These are phyloP conservation scores for Exsudoporus frostii DNA, from an alignment of 768 basidiomycete species.

Conservation along the genomic window DNA sequence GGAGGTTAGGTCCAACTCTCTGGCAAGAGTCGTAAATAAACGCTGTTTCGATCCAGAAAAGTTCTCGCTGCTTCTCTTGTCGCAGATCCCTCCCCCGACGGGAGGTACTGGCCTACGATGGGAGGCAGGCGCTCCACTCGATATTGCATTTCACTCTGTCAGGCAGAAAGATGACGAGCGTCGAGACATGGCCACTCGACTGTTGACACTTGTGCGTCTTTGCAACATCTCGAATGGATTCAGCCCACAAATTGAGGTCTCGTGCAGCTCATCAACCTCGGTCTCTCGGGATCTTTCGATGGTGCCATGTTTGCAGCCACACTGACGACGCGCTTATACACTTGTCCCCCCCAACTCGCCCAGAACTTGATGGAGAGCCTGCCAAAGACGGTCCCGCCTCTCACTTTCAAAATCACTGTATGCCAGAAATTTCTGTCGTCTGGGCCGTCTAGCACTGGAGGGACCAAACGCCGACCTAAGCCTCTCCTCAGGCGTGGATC, in stretches of 20 bases:
- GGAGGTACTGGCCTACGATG: constrained; percentile 47
- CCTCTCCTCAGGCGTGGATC: constrained; percentile 31
- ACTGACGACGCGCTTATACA: constrained; percentile 35
- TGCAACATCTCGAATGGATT: neutral
- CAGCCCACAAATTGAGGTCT: neutral
- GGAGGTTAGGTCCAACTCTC: constrained; percentile 19
- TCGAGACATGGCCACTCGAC: constrained; percentile 34
- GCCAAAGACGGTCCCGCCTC: constrained; percentile 32
- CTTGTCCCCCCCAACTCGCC: constrained; percentile 27
- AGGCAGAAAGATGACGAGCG: constrained; percentile 30
- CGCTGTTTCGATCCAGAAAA: constrained; percentile 26
- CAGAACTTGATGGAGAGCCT: constrained; percentile 38
- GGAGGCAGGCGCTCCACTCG: constrained; percentile 51
- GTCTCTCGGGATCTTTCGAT: constrained; percentile 37
- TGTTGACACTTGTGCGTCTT: constrained; percentile 32
- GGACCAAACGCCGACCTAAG: constrained; percentile 29
- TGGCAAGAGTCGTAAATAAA: constrained; percentile 9
- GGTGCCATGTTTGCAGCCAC: constrained; percentile 34
- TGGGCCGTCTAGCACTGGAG: constrained; percentile 10
- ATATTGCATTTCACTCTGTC: constrained; percentile 41
- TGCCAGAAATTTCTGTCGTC: constrained; percentile 40
- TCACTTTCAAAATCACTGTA: constrained; percentile 42
- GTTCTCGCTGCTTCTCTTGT: constrained; percentile 53
- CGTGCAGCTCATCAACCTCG: constrained; percentile 41
- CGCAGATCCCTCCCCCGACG: constrained; percentile 57